A percentile compares a stretch with the other conserved stretches of the same genome.
These are phyloP conservation scores for Rhodomyrtus tomentosa DNA, from an alignment of 345 rosid genomes.

Conservation along the genomic window DNA sequence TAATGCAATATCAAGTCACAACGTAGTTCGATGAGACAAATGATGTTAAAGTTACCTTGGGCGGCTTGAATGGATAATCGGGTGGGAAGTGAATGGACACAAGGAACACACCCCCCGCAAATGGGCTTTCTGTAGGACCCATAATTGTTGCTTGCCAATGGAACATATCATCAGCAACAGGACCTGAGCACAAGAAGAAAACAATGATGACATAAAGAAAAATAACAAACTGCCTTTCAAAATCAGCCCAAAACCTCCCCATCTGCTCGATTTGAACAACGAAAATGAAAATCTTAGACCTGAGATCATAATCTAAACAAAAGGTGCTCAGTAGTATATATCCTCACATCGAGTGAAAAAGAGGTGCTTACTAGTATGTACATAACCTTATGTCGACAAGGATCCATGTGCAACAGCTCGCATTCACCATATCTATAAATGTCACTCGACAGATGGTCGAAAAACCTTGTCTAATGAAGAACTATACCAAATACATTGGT, in stretches of 20 bases:
- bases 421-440: background rate
- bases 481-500: background rate
- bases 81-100: constrained; percentile 78
- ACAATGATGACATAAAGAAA: background rate
- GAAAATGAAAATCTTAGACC: background rate
- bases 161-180: constrained; percentile 60
- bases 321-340: background rate
- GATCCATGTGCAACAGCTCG: background rate
- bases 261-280: background rate
- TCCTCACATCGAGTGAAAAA: background rate
- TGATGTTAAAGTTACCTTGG: constrained; percentile 29
- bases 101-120: constrained; percentile 55
- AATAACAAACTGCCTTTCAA: background rate
- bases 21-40: background rate
- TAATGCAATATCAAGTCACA: background rate
- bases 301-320: background rate
- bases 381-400: background rate
- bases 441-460: background rate
- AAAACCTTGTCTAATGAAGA: background rate
- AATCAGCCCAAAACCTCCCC: background rate
- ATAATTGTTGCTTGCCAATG: constrained; percentile 83
- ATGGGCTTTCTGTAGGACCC: constrained; percentile 72
- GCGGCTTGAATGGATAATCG: constrained; percentile 76
- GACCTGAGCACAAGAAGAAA: constrained; percentile 25
- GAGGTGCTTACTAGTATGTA: background rate